Evolutionary conservation across 2,329 filamentous ascomycete species (phyloP), one percentile per base, ranked within the genome.

Genomic region (Monosporascus sp.): DNA sequence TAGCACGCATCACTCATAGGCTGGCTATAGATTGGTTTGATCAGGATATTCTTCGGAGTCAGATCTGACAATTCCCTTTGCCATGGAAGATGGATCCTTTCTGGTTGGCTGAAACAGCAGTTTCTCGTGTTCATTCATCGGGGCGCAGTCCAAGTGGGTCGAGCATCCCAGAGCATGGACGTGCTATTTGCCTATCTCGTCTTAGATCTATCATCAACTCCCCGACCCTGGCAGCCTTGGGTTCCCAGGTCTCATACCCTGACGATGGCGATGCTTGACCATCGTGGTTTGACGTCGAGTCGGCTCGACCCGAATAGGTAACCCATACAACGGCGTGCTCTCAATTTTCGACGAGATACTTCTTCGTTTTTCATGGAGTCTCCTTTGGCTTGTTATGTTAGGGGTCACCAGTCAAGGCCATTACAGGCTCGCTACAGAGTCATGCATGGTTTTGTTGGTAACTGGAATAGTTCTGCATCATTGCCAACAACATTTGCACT

Each of bases 61-160:
- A 58, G 63, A 63, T 60, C 58, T 61, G 53, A 53, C 51, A 37
- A 47, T 48, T 48, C 52, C 56, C 31, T 35, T 27, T 35, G 14
- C 9, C 4, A 35, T 35, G 31, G 31, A 14, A 35, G 31, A 35
- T 35, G 31, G 31, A 35, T 35, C 31, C 51, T 52, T 51, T 55
- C 52, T 66, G 65, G 66, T 69, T 71, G 65, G 67, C 65, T 71
- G 68, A 72, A 72, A 72, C 69, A 65, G 53, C 62, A 58, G 68
- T 72, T 72, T 73, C 71, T 74, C 71, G 71, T 74, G 70, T 74
- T 70, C 71, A 68, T 67, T 69, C 69, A 27, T 70, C 71, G 70
- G 69, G 55, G 55, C 57, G 46, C 57, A 61, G 58, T 55, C 55
- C 41, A 58, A 58, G 62, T 62, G 59, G 61, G 56, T 52, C 60